phyloP scores from a whole-genome alignment of 495 filamentous ascomycete genomes.

The Bacidia rubella region DNA sequence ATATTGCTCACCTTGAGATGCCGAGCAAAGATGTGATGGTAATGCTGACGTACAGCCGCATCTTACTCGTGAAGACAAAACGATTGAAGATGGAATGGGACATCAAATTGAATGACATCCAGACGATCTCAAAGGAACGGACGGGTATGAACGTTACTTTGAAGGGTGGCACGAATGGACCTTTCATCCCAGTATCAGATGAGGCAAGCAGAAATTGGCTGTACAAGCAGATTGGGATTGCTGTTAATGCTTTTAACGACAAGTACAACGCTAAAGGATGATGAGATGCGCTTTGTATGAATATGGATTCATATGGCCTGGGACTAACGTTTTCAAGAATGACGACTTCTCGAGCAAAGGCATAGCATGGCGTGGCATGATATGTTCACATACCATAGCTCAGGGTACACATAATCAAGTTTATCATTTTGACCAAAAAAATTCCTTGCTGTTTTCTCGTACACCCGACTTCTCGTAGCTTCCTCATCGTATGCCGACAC shows the following conservation, averaged over 20 bases:
- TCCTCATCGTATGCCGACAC: no score
- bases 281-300: constrained; percentile 1
- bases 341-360: background rate
- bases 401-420: no score
- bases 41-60: constrained; percentile 84
- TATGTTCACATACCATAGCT: no score
- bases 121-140: constrained; percentile 91
- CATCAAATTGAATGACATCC: constrained; percentile 84
- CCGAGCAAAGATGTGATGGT: constrained; percentile 82
- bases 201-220: constrained; percentile 81
- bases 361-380: background rate
- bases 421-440: no score
- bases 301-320: background rate
- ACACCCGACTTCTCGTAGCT: no score
- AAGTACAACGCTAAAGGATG: constrained; percentile 51
- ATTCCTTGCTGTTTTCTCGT: no score
- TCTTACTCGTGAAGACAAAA: constrained; percentile 80
- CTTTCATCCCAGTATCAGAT: constrained; percentile 85
- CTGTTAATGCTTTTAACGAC: constrained; percentile 59
- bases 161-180: constrained; percentile 82
- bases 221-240: constrained; percentile 56
- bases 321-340: constrained; percentile 2
- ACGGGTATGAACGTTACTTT: constrained; percentile 83
- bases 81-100: constrained; percentile 86
- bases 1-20: constrained; percentile 91